Evolutionary conservation across 108 stramenopile species (phyloP), one percentile per base, ranked within the genome.

Genomic region (Pseudonitzschia delicatissima): DNA sequence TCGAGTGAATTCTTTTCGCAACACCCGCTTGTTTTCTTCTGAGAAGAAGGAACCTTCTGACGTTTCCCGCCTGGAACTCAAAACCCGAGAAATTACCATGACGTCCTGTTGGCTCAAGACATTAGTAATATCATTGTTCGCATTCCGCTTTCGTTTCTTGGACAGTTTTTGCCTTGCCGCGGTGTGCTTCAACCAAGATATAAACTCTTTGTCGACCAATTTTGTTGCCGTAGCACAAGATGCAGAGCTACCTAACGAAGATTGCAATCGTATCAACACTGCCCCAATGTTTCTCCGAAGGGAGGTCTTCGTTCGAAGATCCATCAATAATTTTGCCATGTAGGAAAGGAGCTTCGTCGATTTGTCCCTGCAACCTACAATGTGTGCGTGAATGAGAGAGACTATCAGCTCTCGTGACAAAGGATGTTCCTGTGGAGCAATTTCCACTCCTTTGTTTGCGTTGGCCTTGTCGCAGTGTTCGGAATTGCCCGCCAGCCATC

Each of bases 91-190:
- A 3, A 55, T 27, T 12, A 55, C 53, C 32, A 32, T n/a, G 6
- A 55, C 31, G 15, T 33, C 53, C 31, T 33, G 48, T 17, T 49
- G 20, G 23, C 27, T 51, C 12, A 23, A 18, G 50, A 51, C 23
- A 5, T 4, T 26, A 25, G 26, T 51, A 7, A n/a, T n/a, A n/a
- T 7, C 7, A 2, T 44, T 7, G 3, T 55, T 55, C 4, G 29
- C 29, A 26, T 61, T 61, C n/a, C 60, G 60, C 35, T 59, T 59
- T 35, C 58, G 58, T 25, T 61, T 40, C 60, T 27, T 42, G 5
- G 37, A 42, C 36, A 6, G 18, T 3, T 2, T n/a, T 6, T 15
- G 11, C 18, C 5, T 18, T 4, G 60, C 20, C 20, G 47, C 47
- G 9, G 3, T 23, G 17, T 23, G 25, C 15, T 11, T 23, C 23